phyloP scores from a whole-genome alignment of 805 yeast species.

The Sporopachydermia lactativora region DNA sequence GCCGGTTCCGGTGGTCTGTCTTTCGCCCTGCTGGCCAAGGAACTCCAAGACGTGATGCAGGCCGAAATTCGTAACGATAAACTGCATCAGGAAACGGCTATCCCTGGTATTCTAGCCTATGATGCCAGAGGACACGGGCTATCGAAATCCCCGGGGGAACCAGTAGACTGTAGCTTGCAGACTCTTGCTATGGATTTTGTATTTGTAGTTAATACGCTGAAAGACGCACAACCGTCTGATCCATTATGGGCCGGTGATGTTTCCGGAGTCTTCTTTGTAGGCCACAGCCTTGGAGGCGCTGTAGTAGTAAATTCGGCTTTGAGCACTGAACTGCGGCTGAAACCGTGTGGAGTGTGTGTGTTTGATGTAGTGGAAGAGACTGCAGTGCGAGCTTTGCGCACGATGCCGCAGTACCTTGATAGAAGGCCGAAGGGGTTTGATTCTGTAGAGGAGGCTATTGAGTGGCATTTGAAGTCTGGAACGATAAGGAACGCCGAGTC shows the following conservation, averaged over 20 bases:
- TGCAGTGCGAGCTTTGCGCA: constrained; percentile 52
- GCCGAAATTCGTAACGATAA: constrained; percentile 2
- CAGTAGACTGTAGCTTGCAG: constrained; percentile 28
- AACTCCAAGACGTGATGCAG: constrained; percentile 17
- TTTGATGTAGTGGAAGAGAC: constrained; percentile 93
- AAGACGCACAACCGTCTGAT: constrained; percentile 16
- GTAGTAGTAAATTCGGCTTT: constrained; percentile 44
- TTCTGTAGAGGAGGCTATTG: constrained; percentile 44
- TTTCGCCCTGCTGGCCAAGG: constrained; percentile 40
- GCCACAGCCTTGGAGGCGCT: constrained; percentile 92
- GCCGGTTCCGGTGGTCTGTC: constrained; percentile 85
- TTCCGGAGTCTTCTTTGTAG: constrained; percentile 58
- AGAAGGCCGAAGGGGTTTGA: constrained; percentile 51
- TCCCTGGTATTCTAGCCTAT: constrained; percentile 53
- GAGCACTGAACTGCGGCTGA: constrained; percentile 10
- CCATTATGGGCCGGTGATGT: too few species aligned
- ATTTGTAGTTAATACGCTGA: constrained; percentile 26
- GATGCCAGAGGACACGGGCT: constrained; percentile 84
- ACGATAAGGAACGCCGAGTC: constrained; percentile 42
- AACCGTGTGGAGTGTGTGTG: constrained; percentile 47
- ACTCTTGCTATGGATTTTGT: constrained; percentile 45
- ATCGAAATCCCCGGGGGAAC: constrained; percentile 19
- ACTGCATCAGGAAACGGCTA: constrained; percentile 16
- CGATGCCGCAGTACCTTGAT: constrained; percentile 53
- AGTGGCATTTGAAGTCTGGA: constrained; percentile 61